phyloP scores from a whole-genome alignment of 768 basidiomycete species.

The Leccinellum albellum region DNA sequence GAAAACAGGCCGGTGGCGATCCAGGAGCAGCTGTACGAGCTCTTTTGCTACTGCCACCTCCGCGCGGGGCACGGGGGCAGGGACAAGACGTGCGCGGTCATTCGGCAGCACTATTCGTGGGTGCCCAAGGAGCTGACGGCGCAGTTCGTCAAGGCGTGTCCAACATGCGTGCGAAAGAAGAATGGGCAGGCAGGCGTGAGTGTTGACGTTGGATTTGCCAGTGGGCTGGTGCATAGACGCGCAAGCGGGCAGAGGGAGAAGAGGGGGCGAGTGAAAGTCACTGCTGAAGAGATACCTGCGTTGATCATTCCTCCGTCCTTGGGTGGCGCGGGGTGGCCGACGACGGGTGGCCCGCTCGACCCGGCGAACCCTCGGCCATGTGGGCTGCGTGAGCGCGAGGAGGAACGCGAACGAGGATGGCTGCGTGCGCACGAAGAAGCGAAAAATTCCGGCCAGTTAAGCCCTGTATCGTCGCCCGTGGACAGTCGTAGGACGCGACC shows the following conservation, averaged over 20 bases:
- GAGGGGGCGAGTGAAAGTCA: background rate
- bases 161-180: slow-evolving; percentile 58
- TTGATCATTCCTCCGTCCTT: background rate
- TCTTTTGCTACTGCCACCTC: slow-evolving; percentile 71
- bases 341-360: slow-evolving; percentile 28
- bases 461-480: slow-evolving; percentile 1
- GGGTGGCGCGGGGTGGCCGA: slow-evolving; percentile 13
- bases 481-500: background rate
- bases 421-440: background rate
- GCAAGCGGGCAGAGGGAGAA: background rate
- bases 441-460: background rate
- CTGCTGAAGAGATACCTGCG: background rate
- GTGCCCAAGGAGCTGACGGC: slow-evolving; percentile 82
- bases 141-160: slow-evolving; percentile 74
- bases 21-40: slow-evolving; percentile 73
- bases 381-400: slow-evolving; percentile 1
- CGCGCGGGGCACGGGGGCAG: slow-evolving; percentile 68
- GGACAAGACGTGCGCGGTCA: slow-evolving; percentile 68
- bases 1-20: slow-evolving; percentile 72
- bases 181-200: slow-evolving; percentile 29
- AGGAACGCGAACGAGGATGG: background rate
- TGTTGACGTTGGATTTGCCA: background rate
- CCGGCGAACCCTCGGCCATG: slow-evolving; percentile 16
- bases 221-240: slow-evolving; percentile 1
- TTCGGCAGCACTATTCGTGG: slow-evolving; percentile 73